phyloP scores from a whole-genome alignment of 2,329 filamentous ascomycete genomes.

The Aspergillus persii region DNA sequence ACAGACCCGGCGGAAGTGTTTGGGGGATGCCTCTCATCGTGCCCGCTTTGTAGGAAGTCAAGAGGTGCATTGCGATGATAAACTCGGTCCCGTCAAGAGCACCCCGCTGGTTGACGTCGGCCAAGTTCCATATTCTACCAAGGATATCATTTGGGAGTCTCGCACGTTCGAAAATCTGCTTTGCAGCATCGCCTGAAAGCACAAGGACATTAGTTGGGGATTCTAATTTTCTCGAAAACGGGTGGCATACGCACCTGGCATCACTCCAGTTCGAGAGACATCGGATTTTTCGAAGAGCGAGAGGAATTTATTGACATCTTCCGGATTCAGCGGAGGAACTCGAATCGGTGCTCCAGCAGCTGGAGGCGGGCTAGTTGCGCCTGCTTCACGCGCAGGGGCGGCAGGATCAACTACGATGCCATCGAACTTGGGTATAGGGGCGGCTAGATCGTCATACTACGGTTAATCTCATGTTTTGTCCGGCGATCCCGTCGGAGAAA shows the following conservation, averaged over 20 bases:
- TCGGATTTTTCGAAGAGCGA: conserved; percentile 88
- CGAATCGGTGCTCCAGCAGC: conserved; percentile 65
- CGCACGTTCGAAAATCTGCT: conserved; percentile 92
- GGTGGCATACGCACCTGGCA: conserved; percentile 57
- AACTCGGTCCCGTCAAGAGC: conserved; percentile 86
- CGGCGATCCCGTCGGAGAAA: background rate
- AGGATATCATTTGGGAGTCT: conserved; percentile 84
- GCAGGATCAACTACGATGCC: conserved; percentile 57
- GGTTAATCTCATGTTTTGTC: background rate
- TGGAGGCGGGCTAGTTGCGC: conserved; percentile 44
- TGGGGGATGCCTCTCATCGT: conserved; percentile 75
- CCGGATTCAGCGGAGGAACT: conserved; percentile 81
- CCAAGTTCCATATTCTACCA: conserved; percentile 93
- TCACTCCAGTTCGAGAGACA: conserved; percentile 65
- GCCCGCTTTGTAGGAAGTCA: conserved; percentile 86
- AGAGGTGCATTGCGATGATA: conserved; percentile 95
- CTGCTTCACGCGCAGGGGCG: conserved; percentile 49
- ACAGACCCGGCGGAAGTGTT: conserved; percentile 77
- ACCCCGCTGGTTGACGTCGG: conserved; percentile 90
- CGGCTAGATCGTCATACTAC: conserved; percentile 47
- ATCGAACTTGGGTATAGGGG: conserved; percentile 89
- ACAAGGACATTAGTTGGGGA: conserved; percentile 10
- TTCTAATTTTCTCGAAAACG: background rate
- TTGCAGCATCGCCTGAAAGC: conserved; percentile 71
- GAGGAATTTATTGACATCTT: conserved; percentile 86